Percentiles rank a stretch among this genome's conserved stretches.
Evolutionary conservation across 495 filamentous ascomycete genomes (phyloP).

Genomic region (Neurospora sp.): DNA sequence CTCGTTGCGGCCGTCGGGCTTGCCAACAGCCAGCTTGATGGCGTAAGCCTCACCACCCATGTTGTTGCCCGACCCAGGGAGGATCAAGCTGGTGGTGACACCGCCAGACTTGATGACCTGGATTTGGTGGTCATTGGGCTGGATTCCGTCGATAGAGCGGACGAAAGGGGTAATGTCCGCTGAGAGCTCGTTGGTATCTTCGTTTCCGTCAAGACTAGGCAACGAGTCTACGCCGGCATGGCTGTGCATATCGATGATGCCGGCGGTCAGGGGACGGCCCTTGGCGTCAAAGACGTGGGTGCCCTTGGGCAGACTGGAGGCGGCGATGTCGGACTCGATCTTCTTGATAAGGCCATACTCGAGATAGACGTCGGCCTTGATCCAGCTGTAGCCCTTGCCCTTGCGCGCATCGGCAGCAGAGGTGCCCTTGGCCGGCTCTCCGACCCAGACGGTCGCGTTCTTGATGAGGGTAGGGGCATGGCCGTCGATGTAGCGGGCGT

Average conservation of each 20-base stretch:
- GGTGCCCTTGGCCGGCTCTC: constrained; percentile 34
- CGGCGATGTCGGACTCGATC: constrained; percentile 26
- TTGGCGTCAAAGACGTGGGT: constrained; percentile 39
- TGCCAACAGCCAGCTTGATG: constrained; percentile 49
- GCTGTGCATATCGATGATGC: constrained; percentile 59
- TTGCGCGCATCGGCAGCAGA: constrained; percentile 32
- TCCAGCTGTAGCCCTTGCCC: constrained; percentile 36
- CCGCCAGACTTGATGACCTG: constrained; percentile 56
- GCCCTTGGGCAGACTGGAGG: constrained; percentile 19
- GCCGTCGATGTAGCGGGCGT: constrained; percentile 37
- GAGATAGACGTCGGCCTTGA: constrained; percentile 34
- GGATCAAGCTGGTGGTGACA: constrained; percentile 55
- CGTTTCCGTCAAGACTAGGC: constrained; percentile 29
- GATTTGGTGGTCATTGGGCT: constrained; percentile 40
- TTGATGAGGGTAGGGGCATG: constrained; percentile 37
- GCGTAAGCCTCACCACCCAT: constrained; percentile 57
- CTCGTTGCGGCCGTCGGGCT: constrained; percentile 39
- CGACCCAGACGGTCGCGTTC: constrained; percentile 45
- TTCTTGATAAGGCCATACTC: constrained; percentile 38
- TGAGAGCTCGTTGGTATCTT: constrained; percentile 43
- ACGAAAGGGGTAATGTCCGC: constrained; percentile 46
- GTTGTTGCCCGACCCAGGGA: constrained; percentile 55
- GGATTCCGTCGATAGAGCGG: constrained; percentile 45
- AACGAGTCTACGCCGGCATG: constrained; percentile 41
- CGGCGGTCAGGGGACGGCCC: constrained; percentile 49